A percentile compares a stretch with the other conserved stretches of the same genome.
These are phyloP conservation scores for Hibiscus syriacus DNA, from an alignment of 345 rosid genomes.

Conservation along the genomic window DNA sequence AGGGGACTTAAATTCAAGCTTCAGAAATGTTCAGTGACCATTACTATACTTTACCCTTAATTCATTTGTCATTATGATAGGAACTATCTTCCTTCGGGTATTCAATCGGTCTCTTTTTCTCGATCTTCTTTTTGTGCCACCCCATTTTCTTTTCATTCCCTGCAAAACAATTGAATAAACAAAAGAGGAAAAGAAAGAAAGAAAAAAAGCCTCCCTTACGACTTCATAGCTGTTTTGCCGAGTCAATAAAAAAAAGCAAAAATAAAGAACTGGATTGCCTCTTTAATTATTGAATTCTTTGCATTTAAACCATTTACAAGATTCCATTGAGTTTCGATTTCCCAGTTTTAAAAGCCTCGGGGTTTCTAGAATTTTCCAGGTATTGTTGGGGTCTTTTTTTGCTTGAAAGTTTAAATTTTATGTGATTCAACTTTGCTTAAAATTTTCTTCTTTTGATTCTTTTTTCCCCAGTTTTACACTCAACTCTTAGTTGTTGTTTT, in stretches of 20 bases:
- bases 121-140: neutral
- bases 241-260: neutral
- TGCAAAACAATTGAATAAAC: neutral
- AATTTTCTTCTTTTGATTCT: neutral
- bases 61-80: no score
- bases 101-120: neutral
- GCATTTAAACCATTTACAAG: neutral
- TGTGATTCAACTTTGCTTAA: neutral
- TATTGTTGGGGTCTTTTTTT: constrained; percentile 7
- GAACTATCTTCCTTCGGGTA: no score
- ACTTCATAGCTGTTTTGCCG: no score
- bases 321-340: neutral
- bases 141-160: neutral
- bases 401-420: constrained; percentile 7
- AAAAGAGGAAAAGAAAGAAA: neutral
- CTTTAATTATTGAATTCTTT: neutral
- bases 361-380: constrained; percentile 15
- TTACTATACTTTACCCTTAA: no score
- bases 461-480: neutral
- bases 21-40: no score
- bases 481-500: constrained; percentile 10
- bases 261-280: neutral
- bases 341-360: neutral
- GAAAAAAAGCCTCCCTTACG: no score
- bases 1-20: no score